Base-by-base conservation (phyloP, 2,329 filamentous ascomycete species). In the Cyphellophora attinorum region DNA sequence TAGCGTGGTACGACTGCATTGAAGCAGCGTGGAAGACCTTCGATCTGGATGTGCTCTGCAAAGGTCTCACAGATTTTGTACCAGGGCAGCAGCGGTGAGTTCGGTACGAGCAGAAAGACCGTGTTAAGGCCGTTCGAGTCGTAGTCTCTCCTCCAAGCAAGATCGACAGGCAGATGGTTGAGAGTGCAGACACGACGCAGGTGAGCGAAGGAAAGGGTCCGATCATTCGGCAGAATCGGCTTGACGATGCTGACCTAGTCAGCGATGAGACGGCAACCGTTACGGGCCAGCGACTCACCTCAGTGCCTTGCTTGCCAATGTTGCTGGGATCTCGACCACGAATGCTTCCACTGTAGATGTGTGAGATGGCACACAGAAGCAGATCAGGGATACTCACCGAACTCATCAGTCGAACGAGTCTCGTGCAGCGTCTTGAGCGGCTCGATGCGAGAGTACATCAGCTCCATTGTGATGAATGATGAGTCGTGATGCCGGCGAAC, bases 381-480 rank as follows among this genome's bases (percentile, higher is more conserved):
- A 29, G 6, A 17, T 27, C 12, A 6, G 3, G 4, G 21, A 12
- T 4, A 39, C 55, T 31, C 47, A 65, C 63, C 59, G 36, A 58
- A 62, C 16, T 59, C 57, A 40, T 64, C 57, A 4, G 41, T 47
- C 1, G 62, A 54, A 11, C 50, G 51, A 10, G 57, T 58, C 43
- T 67, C 60, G 35, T 65, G 61, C 6, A 66, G 50, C 0, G 63
- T 64, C 38, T 55, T 59, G 30, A 66, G 51, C 11, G 61, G 55
- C 19, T 55, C 39, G 19, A 65, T 50, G 31, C 38, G 40, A 21
- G 31, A 29, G 25, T 37, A 16, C 35, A 36, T 32, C 29, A 42
- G 41, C 27, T 31, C 37, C 41, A 46, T 46, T 33, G 33, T 35
- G 29, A 31, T 29, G 10, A 29, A 29, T 29, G 4, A 16, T 15